phyloP scores from a whole-genome alignment of 495 filamentous ascomycete species.

The Daldinia grandis region DNA sequence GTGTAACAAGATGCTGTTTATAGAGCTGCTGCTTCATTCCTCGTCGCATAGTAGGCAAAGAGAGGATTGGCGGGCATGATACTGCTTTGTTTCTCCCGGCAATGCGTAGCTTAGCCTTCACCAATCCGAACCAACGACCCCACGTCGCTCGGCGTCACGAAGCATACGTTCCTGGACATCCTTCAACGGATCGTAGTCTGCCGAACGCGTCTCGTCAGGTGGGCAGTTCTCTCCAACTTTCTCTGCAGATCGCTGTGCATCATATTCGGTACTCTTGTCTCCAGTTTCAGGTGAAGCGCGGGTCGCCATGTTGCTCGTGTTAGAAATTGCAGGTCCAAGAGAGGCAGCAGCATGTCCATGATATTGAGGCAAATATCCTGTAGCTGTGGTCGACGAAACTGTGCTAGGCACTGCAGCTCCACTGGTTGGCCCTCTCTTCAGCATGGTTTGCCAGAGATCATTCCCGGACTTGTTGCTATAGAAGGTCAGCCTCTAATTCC shows the following conservation, averaged over 20 bases:
- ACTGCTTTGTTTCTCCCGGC: not conserved
- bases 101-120: slow-evolving; percentile 11
- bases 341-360: slow-evolving; percentile 54
- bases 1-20: slow-evolving; percentile 25
- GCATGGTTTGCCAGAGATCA: slow-evolving; percentile 53
- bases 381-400: slow-evolving; percentile 57
- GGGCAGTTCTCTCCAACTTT: slow-evolving; percentile 56
- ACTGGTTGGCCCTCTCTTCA: slow-evolving; percentile 55
- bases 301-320: slow-evolving; percentile 35
- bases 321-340: slow-evolving; percentile 51
- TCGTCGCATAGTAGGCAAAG: slow-evolving; percentile 1
- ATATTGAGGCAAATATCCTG: slow-evolving; percentile 58
- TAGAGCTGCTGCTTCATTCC: slow-evolving; percentile 21
- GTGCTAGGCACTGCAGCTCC: slow-evolving; percentile 48
- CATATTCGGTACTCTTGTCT: slow-evolving; percentile 38
- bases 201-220: slow-evolving; percentile 43
- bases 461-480: slow-evolving; percentile 41
- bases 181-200: slow-evolving; percentile 39
- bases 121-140: slow-evolving; percentile 45
- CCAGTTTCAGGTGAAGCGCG: slow-evolving; percentile 39
- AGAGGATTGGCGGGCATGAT: not conserved
- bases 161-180: slow-evolving; percentile 44
- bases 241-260: slow-evolving; percentile 40
- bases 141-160: slow-evolving; percentile 43
- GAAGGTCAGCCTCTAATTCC: slow-evolving; percentile 18